Base-by-base conservation (phyloP, 192 early-diverging fungal species). In the Coemansia sp. region DNA sequence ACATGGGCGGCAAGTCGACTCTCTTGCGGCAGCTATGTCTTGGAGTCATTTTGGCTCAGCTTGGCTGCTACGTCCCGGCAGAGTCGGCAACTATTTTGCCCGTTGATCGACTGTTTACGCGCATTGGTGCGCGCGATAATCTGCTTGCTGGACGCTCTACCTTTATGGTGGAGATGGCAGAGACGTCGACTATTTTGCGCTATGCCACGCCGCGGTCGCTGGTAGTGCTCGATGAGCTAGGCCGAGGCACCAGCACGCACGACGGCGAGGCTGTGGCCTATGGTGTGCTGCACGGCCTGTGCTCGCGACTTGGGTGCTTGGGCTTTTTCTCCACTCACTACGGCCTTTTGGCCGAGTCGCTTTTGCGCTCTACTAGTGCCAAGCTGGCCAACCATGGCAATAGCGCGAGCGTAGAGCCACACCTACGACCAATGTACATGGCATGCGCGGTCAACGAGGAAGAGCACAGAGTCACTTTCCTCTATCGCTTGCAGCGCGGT, bases 1-100 rank as follows among this genome's bases (percentile, higher is more conserved):
- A 99, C 77, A 98, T 98, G 95, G 98, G 96, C 74, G 98, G 98
- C 63, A 99, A 99, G 87, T 94, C 92, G 1, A 99, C 98, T 0
- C 85, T 99, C 17, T 86, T 98, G 62, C 89, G 98, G 35, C 96
- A 98, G 86, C 91, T 93, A 0, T 97, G 95, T 73, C 87, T 97
- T 40, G 95, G 93, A 1, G 91, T 97, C 14, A 95, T 99, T 28
- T 89, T 99, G 90, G 96, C 96, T 2, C 96, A 98, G 67, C 78
- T 98, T 6, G 98, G 98, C 9, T 94, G 94, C 76, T 95, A 94
- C 67, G 95, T 99, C 6, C 95, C 98, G 4, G 96, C 98, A 0
- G 69, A 75, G 32, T 78, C 78, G 3, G 95, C 93, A 53, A 64
- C 76, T 1, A 47, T 98, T 61, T 88, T 91, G 28, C 87, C 94